Conservation (phyloP, 495 filamentous ascomycete genomes). For the Schizothecium vesticola region DNA sequence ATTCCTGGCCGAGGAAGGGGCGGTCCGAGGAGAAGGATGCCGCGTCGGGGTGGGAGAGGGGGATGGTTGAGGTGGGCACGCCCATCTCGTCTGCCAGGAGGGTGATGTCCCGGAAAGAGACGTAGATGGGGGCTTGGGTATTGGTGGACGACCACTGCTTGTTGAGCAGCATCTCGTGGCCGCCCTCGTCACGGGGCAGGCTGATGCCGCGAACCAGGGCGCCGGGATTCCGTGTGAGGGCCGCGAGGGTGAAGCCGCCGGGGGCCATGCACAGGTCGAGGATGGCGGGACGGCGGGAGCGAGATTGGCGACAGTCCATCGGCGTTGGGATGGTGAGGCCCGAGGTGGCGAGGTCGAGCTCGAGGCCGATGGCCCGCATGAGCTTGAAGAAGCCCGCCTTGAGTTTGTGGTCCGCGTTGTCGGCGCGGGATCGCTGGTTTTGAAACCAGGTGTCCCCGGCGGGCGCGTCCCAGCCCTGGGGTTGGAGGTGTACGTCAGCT, state of each 20-base stretch:
- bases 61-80: constrained; percentile 26
- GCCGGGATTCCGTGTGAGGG: constrained; percentile 31
- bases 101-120: constrained; percentile 46
- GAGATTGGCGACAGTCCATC: background rate
- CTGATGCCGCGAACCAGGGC: constrained; percentile 40
- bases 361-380: background rate
- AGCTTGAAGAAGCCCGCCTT: background rate
- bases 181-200: constrained; percentile 35
- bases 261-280: constrained; percentile 58
- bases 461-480: background rate
- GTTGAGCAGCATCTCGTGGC: constrained; percentile 35
- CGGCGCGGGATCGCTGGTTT: background rate
- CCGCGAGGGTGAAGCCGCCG: constrained; percentile 43
- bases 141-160: constrained; percentile 15
- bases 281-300: constrained; percentile 19
- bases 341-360: background rate
- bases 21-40: constrained; percentile 33
- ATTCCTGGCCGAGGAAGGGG: constrained; percentile 26
- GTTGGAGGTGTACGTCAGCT: background rate
- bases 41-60: constrained; percentile 39
- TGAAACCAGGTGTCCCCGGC: background rate
- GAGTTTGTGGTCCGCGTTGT: background rate
- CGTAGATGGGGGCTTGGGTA: background rate
- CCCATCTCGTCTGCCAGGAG: constrained; percentile 52
- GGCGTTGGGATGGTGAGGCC: background rate